Evolutionary conservation across 2,329 filamentous ascomycete species (phyloP).

Genomic region (Calycina marina): DNA sequence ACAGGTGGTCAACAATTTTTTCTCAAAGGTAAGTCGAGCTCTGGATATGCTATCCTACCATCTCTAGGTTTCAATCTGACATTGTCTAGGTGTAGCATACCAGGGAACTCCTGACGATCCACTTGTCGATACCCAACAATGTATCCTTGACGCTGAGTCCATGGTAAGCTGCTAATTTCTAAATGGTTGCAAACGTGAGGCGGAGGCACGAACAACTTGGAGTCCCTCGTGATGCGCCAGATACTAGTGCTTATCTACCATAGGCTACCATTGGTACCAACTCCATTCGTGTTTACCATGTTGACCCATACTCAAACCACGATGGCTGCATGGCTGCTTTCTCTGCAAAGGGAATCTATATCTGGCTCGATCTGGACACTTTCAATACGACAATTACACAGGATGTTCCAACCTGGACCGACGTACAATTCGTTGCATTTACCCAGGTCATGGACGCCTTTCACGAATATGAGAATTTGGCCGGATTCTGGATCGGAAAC

Average conservation of each 20-base stretch:
- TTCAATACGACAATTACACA: slow-evolving; percentile 52
- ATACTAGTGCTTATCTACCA: no score
- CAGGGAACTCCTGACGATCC: slow-evolving; percentile 54
- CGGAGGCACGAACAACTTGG: no score
- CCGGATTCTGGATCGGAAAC: slow-evolving; percentile 78
- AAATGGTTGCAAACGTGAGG: no score
- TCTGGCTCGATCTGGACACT: slow-evolving; percentile 71
- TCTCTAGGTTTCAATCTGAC: slow-evolving; percentile 12
- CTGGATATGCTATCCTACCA: slow-evolving; percentile 32
- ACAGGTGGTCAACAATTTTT: slow-evolving; percentile 18
- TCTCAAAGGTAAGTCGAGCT: slow-evolving; percentile 27
- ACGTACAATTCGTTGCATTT: slow-evolving; percentile 48
- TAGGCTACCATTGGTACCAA: slow-evolving; percentile 67
- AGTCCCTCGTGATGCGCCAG: no score
- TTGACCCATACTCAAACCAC: slow-evolving; percentile 58
- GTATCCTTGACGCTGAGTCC: slow-evolving; percentile 54
- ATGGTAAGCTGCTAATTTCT: no score
- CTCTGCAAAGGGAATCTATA: slow-evolving; percentile 65
- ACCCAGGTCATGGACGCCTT: slow-evolving; percentile 57
- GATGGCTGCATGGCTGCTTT: slow-evolving; percentile 69
- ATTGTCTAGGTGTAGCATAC: slow-evolving; percentile 57
- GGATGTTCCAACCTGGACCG: slow-evolving; percentile 53
- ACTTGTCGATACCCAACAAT: slow-evolving; percentile 61
- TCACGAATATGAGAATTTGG: slow-evolving; percentile 51
- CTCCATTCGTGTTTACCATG: slow-evolving; percentile 76